Evolutionary conservation across 139 green algal species (phyloP).

Genomic region (Diplosphaera chodatii): DNA sequence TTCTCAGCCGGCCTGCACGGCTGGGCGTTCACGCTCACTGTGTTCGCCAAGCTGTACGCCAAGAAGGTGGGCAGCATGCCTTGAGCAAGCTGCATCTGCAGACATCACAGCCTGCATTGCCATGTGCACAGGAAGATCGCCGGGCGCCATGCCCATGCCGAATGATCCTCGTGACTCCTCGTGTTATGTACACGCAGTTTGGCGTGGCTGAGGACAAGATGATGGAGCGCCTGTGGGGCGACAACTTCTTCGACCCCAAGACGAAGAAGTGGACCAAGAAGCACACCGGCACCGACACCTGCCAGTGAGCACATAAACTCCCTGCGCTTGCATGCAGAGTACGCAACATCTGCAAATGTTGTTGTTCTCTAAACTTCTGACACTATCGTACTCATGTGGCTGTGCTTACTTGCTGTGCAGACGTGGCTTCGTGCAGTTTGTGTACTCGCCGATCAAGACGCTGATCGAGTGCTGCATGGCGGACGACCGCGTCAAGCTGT

Average conservation of each 20-base stretch:
- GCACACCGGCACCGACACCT: constrained; percentile 77
- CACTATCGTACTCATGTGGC: too few relatives aligned
- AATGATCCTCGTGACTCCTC: too few relatives aligned
- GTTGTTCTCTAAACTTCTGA: too few relatives aligned
- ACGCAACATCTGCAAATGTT: too few relatives aligned
- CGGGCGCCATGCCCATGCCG: too few relatives aligned
- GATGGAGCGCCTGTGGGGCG: constrained; percentile 94
- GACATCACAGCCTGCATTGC: too few relatives aligned
- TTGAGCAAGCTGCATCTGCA: too few relatives aligned
- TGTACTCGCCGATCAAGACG: constrained; percentile 94
- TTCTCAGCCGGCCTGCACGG: constrained; percentile 98
- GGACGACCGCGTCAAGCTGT: constrained; percentile 96
- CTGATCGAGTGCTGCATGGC: constrained; percentile 94
- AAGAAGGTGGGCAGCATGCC: constrained; percentile 90
- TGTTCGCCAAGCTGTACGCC: constrained; percentile 95
- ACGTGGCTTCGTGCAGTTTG: constrained; percentile 97
- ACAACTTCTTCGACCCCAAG: constrained; percentile 97
- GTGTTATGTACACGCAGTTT: too few relatives aligned
- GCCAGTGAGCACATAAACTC: constrained; percentile 32
- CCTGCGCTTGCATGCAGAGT: too few relatives aligned
- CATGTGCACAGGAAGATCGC: too few relatives aligned
- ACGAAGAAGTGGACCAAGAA: constrained; percentile 99
- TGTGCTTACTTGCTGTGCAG: constrained; percentile 14
- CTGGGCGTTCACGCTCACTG: constrained; percentile 99
- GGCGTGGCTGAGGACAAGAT: constrained; percentile 80